Conservation (phyloP, 805 yeast species). For the Wickerhamiella nectarea region DNA sequence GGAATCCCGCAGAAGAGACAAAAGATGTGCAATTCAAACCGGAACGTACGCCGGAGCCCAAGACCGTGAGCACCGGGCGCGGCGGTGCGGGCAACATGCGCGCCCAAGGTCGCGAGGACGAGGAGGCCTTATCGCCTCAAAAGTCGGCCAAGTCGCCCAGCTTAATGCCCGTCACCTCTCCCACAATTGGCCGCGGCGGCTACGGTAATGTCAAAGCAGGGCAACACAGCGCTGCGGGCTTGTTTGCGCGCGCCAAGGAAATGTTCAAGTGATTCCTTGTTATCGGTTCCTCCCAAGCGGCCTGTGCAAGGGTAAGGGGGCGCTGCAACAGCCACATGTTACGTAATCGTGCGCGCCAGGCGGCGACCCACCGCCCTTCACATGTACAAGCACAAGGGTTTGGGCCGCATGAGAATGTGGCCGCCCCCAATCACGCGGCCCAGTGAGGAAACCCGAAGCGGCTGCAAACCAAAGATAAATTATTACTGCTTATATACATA, state of each 20-base stretch:
- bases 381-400: too few relatives aligned
- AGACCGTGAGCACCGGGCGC: conserved; percentile 44
- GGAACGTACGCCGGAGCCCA: neutral
- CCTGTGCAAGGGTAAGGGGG: too few relatives aligned
- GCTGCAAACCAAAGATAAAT: neutral
- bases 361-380: too few relatives aligned
- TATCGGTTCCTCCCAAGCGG: too few relatives aligned
- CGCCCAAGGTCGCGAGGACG: conserved; percentile 37
- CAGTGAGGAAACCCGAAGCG: neutral
- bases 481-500: neutral
- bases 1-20: conserved; percentile 33
- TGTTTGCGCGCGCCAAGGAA: conserved; percentile 35
- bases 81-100: conserved; percentile 74
- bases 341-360: too few relatives aligned
- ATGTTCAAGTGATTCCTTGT: conserved; percentile 24
- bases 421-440: neutral
- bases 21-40: conserved; percentile 39
- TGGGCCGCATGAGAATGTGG: too few relatives aligned
- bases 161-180: conserved; percentile 28
- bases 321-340: too few relatives aligned
- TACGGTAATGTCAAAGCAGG: conserved; percentile 44
- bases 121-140: conserved; percentile 52
- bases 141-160: conserved; percentile 36
- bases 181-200: conserved; percentile 49
- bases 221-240: conserved; percentile 21